Conservation (phyloP, 2,329 filamentous ascomycete species). For the Fusarium sp. region DNA sequence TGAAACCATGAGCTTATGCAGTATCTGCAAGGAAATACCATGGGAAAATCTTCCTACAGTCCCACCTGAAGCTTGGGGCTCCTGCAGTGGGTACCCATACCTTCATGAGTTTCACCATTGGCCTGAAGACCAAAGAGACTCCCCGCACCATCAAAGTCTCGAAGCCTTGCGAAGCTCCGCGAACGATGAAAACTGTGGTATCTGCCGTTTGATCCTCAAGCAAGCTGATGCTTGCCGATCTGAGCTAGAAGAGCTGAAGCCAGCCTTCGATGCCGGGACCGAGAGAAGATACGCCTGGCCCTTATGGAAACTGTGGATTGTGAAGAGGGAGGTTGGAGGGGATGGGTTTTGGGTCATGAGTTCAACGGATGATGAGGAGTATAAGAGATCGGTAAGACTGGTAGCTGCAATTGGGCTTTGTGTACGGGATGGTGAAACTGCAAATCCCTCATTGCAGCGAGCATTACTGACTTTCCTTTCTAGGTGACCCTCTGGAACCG, state of each 20-base stretch:
- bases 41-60: neutral
- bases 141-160: neutral
- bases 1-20: neutral
- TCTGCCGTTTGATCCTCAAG: neutral
- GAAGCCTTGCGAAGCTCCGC: neutral
- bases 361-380: neutral
- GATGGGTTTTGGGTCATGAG: slow-evolving; percentile 13
- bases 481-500: neutral
- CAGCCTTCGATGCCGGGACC: neutral
- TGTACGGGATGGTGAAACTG: neutral
- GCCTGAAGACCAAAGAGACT: neutral
- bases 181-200: neutral
- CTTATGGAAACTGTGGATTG: slow-evolving; percentile 8
- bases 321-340: neutral
- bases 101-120: neutral
- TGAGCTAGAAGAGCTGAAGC: neutral
- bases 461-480: neutral
- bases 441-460: accelerated
- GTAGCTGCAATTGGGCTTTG: slow-evolving; percentile 9
- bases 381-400: neutral
- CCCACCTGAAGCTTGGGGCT: accelerated
- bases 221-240: neutral
- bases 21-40: neutral
- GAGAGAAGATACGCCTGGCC: neutral
- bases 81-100: neutral